Conservation (phyloP, 2,329 filamentous ascomycete genomes). For the Arthrobotrys megalospora region DNA sequence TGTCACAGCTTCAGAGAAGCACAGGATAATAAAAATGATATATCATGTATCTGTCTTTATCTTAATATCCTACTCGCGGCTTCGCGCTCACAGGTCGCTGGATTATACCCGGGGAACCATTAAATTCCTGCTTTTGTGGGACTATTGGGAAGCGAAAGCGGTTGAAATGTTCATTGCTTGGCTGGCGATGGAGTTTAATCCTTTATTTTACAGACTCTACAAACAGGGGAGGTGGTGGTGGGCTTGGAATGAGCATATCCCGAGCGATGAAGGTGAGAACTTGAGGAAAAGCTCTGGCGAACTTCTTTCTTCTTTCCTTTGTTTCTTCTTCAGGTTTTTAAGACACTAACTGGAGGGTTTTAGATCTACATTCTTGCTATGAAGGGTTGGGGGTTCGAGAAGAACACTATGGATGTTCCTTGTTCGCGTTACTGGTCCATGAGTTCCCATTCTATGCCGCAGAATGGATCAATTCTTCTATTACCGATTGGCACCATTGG, state of each 20-base stretch:
- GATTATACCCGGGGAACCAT: neutral
- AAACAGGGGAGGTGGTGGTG: conserved; percentile 17
- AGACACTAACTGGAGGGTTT: neutral
- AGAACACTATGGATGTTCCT: conserved; percentile 9
- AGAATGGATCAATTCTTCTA: conserved; percentile 8
- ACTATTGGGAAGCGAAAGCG: conserved; percentile 24
- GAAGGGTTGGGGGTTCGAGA: neutral
- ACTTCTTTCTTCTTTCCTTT: neutral
- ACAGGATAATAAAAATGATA: conserved; percentile 1
- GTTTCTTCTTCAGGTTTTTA: neutral
- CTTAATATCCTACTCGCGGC: conserved; percentile 15
- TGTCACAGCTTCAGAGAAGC: conserved; percentile 1
- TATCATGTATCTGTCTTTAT: conserved; percentile 19
- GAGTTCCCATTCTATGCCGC: conserved; percentile 24
- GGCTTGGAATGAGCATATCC: neutral
- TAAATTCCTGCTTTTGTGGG: conserved; percentile 13
- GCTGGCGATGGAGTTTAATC: conserved; percentile 18
- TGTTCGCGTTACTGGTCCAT: conserved; percentile 28
- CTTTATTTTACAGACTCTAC: conserved; percentile 8
- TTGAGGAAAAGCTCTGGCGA: neutral
- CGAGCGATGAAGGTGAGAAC: neutral
- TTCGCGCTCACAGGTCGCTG: neutral
- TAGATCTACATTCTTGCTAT: neutral
- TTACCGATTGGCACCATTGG: neutral
- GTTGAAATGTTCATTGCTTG: conserved; percentile 27